Conservation (phyloP, 768 basidiomycete genomes). For the Lactifluus echinatus region DNA sequence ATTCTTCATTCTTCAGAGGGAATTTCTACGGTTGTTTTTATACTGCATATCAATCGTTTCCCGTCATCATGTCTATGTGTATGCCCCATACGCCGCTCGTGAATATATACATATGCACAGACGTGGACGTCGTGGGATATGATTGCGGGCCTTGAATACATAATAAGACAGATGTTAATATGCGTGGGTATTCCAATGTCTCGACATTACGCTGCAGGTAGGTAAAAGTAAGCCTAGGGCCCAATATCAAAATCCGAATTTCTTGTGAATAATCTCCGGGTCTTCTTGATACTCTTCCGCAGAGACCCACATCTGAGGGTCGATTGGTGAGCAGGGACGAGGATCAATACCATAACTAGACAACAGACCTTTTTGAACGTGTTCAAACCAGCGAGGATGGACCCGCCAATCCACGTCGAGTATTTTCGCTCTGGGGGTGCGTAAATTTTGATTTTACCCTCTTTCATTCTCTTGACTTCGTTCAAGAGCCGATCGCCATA, state of each 20-base stretch:
- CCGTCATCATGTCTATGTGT: slow-evolving; percentile 35
- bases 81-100: slow-evolving; percentile 28
- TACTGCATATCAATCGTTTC: slow-evolving; percentile 32
- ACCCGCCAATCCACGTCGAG: slow-evolving; percentile 95
- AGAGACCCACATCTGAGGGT: slow-evolving; percentile 94
- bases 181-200: slow-evolving; percentile 16
- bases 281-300: slow-evolving; percentile 99
- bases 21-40: slow-evolving; percentile 26
- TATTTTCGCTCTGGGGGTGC: slow-evolving; percentile 99
- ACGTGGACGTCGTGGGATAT: slow-evolving; percentile 3
- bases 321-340: slow-evolving; percentile 3
- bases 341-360: not conserved
- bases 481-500: slow-evolving; percentile 95
- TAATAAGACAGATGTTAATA: slow-evolving; percentile 10
- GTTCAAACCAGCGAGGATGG: slow-evolving; percentile 88
- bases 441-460: slow-evolving; percentile 98
- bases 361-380: slow-evolving; percentile 91
- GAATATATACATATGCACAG: slow-evolving; percentile 28
- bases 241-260: slow-evolving; percentile 64
- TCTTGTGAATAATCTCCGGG: slow-evolving; percentile 97
- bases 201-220: slow-evolving; percentile 10
- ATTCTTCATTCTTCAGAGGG: slow-evolving; percentile 26
- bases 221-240: slow-evolving; percentile 10
- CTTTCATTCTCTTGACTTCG: slow-evolving; percentile 91
- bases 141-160: not conserved